These are phyloP conservation scores for Coriolopsis trogii DNA, from an alignment of 1,284 basidiomycete species.

Conservation along the genomic window DNA sequence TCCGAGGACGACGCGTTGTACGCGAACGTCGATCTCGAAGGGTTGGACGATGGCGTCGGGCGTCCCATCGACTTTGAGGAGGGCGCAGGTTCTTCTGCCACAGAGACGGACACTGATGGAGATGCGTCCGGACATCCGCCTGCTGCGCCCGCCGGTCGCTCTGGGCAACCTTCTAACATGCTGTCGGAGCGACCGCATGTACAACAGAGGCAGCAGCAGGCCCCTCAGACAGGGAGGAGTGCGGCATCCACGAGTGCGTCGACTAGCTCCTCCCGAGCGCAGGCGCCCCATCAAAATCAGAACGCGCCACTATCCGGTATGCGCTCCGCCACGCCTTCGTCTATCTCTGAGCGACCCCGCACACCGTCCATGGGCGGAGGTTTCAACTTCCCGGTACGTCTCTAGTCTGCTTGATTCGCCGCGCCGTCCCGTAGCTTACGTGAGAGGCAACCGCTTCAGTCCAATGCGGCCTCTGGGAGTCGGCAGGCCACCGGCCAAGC, in stretches of 20 bases:
- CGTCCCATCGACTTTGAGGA: constrained; percentile 53
- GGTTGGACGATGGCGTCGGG: constrained; percentile 45
- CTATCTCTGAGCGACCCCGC: constrained; percentile 30
- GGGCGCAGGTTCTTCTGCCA: constrained; percentile 27
- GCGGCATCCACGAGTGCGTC: too few species aligned
- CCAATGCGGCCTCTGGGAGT: not conserved
- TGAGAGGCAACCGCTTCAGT: constrained; percentile 5
- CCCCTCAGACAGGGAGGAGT: not conserved
- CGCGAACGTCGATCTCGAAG: constrained; percentile 58
- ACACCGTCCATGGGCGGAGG: constrained; percentile 54
- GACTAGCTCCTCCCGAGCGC: not conserved
- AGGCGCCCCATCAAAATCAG: not conserved
- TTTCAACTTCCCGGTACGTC: constrained; percentile 47
- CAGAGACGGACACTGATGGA: constrained; percentile 13
- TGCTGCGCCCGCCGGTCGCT: not conserved
- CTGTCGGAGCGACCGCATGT: not conserved
- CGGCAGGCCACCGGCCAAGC: not conserved
- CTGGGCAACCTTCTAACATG: too few species aligned
- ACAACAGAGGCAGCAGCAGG: not conserved
- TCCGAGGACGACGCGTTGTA: constrained; percentile 69
- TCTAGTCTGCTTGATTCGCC: too few species aligned
- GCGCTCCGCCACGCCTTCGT: constrained; percentile 11
- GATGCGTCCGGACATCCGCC: constrained; percentile 1
- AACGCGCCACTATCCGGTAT: not conserved
- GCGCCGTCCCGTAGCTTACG: not conserved